phyloP scores from a whole-genome alignment of 163 green algal species.

The Coccomyxa subellipsoidea region DNA sequence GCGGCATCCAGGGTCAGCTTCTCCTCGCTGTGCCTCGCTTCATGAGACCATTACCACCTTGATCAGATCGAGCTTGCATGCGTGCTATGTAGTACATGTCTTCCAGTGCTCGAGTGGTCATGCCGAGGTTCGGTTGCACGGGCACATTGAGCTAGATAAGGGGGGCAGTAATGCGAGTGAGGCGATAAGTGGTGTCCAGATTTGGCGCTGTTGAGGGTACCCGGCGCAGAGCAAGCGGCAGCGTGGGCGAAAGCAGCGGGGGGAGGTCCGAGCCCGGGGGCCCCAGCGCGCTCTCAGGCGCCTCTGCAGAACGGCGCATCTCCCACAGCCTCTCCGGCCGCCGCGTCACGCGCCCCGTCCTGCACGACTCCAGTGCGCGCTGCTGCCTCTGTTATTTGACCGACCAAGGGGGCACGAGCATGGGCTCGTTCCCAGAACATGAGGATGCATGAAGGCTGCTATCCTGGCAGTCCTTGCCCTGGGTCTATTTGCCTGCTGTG shows the following conservation, averaged over 20 bases:
- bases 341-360: not conserved
- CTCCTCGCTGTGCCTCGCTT: not conserved
- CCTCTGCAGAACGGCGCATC: not conserved
- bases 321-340: not conserved
- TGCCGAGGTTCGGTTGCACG: not conserved
- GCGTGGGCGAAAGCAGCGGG: not conserved
- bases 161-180: not conserved
- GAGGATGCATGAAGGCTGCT: too few species aligned
- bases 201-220: not conserved
- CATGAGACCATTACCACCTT: not conserved
- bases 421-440: too few species aligned
- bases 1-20: not conserved
- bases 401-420: too few species aligned
- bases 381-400: too few species aligned
- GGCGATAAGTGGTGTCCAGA: not conserved
- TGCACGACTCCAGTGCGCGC: not conserved
- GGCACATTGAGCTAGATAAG: too few species aligned
- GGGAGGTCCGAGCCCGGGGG: not conserved
- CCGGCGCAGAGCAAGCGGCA: not conserved
- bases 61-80: not conserved
- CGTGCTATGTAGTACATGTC: not conserved
- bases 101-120: not conserved
- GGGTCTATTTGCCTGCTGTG: too few species aligned
- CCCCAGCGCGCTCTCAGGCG: not conserved
- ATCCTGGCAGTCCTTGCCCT: too few species aligned